These are phyloP conservation scores for Exophiala xenobiotica DNA, from an alignment of 2,329 filamentous ascomycete genomes.

Conservation along the genomic window DNA sequence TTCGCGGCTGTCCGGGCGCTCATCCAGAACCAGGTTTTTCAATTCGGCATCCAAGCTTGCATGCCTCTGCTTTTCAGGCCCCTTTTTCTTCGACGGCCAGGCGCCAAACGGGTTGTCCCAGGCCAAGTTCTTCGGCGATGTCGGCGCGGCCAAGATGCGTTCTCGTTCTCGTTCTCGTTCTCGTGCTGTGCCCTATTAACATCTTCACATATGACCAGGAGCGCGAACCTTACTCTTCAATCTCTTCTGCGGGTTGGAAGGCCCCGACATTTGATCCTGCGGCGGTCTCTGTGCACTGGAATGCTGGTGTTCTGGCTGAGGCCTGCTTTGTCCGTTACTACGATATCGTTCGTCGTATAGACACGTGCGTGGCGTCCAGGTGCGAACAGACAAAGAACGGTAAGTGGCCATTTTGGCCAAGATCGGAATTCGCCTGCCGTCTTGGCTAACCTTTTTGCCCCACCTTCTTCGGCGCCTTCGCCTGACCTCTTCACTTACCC, in stretches of 20 bases:
- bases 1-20: conserved; percentile 11
- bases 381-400: too few species aligned
- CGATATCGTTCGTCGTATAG: conserved; percentile 30
- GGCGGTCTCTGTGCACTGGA: conserved; percentile 10
- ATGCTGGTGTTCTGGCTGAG: conserved; percentile 12
- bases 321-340: conserved; percentile 18
- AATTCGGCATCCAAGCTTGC: conserved; percentile 29
- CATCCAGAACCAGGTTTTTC: conserved; percentile 9
- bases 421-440: too few species aligned
- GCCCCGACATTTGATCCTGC: conserved; percentile 14
- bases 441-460: too few species aligned
- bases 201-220: conserved; percentile 4
- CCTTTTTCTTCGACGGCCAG: conserved; percentile 38
- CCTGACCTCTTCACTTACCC: too few species aligned
- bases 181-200: conserved; percentile 28
- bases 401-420: too few species aligned
- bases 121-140: conserved; percentile 39
- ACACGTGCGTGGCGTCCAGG: too few species aligned
- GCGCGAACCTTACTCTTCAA: conserved; percentile 27
- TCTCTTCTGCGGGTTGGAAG: conserved; percentile 33
- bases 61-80: conserved; percentile 39
- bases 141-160: conserved; percentile 32
- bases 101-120: conserved; percentile 54
- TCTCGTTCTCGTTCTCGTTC: too few species aligned
- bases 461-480: too few species aligned